These are phyloP conservation scores for Saprolegnia parasitica DNA, from an alignment of 352 stramenopile genomes.

Conservation along the genomic window DNA sequence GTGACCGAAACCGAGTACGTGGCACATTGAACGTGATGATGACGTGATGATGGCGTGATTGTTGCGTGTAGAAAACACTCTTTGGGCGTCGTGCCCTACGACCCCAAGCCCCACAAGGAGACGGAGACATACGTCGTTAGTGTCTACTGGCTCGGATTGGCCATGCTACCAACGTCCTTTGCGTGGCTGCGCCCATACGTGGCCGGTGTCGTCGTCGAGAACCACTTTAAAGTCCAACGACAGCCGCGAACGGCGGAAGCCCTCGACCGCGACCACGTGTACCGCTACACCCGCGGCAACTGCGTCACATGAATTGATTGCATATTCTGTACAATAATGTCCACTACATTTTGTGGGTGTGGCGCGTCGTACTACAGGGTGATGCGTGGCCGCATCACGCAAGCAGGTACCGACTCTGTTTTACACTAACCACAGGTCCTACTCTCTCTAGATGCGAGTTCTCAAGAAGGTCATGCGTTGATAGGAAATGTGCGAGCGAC, in stretches of 20 bases:
- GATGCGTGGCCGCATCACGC: too few relatives aligned
- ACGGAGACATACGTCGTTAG: not conserved
- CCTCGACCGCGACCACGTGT: not conserved
- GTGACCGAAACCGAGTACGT: slow-evolving; percentile 12
- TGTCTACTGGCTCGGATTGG: not conserved
- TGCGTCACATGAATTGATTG: not conserved
- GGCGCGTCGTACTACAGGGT: too few relatives aligned
- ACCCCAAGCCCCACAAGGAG: not conserved
- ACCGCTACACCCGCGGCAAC: not conserved
- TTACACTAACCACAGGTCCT: too few relatives aligned
- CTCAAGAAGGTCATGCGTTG: too few relatives aligned
- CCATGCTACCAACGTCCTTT: not conserved
- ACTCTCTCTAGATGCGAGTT: too few relatives aligned
- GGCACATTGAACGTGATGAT: too few relatives aligned
- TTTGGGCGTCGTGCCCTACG: slow-evolving; percentile 1
- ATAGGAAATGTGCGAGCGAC: too few relatives aligned
- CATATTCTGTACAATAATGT: too few relatives aligned
- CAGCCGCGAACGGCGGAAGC: not conserved
- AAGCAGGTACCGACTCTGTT: too few relatives aligned
- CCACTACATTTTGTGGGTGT: too few relatives aligned
- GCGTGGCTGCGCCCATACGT: not conserved
- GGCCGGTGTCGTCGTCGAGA: not conserved
- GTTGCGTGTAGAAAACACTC: too few relatives aligned
- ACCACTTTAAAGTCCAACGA: not conserved
- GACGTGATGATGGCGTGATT: too few relatives aligned